Base-by-base conservation (phyloP, 2,329 filamentous ascomycete species). In the Scorias spongiosa region DNA sequence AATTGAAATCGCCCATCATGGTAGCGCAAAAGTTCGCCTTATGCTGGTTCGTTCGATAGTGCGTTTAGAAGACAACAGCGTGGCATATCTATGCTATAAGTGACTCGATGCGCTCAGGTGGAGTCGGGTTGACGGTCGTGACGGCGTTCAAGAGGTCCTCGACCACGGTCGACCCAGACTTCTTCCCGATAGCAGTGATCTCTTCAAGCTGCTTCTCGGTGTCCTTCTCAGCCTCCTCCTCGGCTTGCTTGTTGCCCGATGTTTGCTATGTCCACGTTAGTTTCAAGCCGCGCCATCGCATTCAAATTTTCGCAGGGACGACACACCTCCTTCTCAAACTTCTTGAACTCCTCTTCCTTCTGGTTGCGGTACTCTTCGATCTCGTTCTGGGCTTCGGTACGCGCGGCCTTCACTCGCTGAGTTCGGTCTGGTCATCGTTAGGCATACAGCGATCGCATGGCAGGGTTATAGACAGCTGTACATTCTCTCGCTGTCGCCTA, bases 361-460 rank as follows among this genome's bases (percentile, higher is more conserved):
- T 81, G 69, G 58, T 80, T 76, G 63, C 80, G 79, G 72, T 98
- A 96, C 45, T 86, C 82, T 53, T 94, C 84, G 59, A 98, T 94
- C 66, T 98, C 89, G 69, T 93, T 93, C 70, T 95, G 93, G 50
- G 91, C 91, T 67, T 98, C 91, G 61, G 84, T 80, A 61, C 89
- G 84, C 51, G 91, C 91, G 70, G 96, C 91, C 69, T 86, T 93
- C 68, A 98, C 86, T 62, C 87, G 81, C 74, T 95, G 95, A 49
- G 91, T 95, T 61, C 91, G 87, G 75, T 87, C 83, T 87, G 51
- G 18, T 12, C 11, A 14, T 11, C 18, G 38, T 40, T 40, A 40
- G 14, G 14, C 2, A 5, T 17, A 14, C 10, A 40, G 38, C 34
- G 34, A n/a, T n/a, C 12, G 12, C 12, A 17, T n/a, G 12, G 6